A percentile compares a stretch with the other conserved stretches of the same genome.
These are phyloP conservation scores for Fusarium oxysporum DNA, from an alignment of 2,329 filamentous ascomycete species.

Conservation along the genomic window DNA sequence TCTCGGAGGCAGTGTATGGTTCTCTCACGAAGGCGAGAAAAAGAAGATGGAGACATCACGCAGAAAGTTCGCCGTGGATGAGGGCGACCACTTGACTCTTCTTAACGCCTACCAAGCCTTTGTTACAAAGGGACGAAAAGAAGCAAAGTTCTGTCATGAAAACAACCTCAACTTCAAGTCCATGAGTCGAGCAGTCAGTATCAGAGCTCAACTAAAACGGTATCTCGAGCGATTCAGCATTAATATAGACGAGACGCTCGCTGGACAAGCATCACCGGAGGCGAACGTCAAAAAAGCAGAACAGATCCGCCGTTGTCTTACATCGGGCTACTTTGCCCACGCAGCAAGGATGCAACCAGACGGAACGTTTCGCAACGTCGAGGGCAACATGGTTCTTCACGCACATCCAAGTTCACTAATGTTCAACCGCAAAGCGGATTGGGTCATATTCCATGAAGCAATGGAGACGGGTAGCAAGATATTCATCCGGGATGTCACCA, in stretches of 20 bases:
- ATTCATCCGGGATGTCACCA: conserved; percentile 91
- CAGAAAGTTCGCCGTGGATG: conserved; percentile 87
- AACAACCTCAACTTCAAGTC: conserved; percentile 89
- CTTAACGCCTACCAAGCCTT: conserved; percentile 96
- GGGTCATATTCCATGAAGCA: conserved; percentile 95
- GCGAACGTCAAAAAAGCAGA: conserved; percentile 65
- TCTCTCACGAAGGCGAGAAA: conserved; percentile 81
- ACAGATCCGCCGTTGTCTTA: conserved; percentile 84
- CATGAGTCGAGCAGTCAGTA: conserved; percentile 83
- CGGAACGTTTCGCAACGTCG: conserved; percentile 88
- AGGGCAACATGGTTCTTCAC: conserved; percentile 80
- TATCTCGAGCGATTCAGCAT: conserved; percentile 90
- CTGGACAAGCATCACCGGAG: conserved; percentile 48
- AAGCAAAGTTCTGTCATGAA: conserved; percentile 86
- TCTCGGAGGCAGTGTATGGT: conserved; percentile 84
- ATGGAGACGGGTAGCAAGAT: conserved; percentile 90
- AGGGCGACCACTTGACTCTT: conserved; percentile 93
- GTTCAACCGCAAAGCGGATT: conserved; percentile 96
- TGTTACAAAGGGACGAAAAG: conserved; percentile 83
- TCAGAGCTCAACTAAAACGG: conserved; percentile 85
- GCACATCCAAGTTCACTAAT: conserved; percentile 93
- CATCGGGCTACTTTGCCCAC: conserved; percentile 91
- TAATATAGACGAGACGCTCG: conserved; percentile 71
- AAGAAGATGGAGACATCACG: conserved; percentile 79
- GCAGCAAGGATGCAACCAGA: conserved; percentile 94